Percentiles rank a stretch among this genome's conserved stretches.
Evolutionary conservation across 2,329 filamentous ascomycete genomes (phyloP).

Genomic region (Monilinia polystroma): DNA sequence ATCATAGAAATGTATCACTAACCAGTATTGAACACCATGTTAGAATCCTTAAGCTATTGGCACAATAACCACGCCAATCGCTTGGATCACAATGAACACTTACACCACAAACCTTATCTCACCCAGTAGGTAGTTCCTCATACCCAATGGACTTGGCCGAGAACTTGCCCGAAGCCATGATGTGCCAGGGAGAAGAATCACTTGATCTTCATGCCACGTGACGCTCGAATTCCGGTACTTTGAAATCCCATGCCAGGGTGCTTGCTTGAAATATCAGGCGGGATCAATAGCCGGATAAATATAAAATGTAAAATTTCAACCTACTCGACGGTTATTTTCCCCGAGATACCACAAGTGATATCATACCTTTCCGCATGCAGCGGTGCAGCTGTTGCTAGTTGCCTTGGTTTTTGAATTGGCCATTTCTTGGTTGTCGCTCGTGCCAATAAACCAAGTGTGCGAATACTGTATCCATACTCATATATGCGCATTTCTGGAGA

Average conservation of each 20-base stretch:
- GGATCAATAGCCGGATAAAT: slow-evolving; percentile 1
- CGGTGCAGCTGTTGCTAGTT: slow-evolving; percentile 13
- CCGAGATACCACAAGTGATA: slow-evolving; percentile 35
- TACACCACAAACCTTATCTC: background rate
- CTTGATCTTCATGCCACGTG: background rate
- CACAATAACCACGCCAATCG: background rate
- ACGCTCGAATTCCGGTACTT: background rate
- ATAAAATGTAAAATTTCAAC: slow-evolving; percentile 22
- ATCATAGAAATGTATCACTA: slow-evolving; percentile 11
- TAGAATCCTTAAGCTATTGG: slow-evolving; percentile 2
- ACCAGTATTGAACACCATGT: slow-evolving; percentile 5
- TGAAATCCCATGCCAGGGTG: background rate
- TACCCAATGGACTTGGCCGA: background rate
- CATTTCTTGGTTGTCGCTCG: slow-evolving; percentile 4
- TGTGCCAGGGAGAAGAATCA: background rate
- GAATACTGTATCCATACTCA: background rate
- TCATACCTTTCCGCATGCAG: slow-evolving; percentile 29
- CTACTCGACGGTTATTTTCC: slow-evolving; percentile 36
- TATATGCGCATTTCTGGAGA: slow-evolving; percentile 2
- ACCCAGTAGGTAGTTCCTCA: background rate
- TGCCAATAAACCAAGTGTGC: background rate
- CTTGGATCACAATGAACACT: background rate
- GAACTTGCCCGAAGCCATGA: background rate
- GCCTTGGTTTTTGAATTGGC: slow-evolving; percentile 4
- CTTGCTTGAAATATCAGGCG: too few relatives aligned